phyloP scores from a whole-genome alignment of 352 stramenopile species.

The Aphanomyces astaci region DNA sequence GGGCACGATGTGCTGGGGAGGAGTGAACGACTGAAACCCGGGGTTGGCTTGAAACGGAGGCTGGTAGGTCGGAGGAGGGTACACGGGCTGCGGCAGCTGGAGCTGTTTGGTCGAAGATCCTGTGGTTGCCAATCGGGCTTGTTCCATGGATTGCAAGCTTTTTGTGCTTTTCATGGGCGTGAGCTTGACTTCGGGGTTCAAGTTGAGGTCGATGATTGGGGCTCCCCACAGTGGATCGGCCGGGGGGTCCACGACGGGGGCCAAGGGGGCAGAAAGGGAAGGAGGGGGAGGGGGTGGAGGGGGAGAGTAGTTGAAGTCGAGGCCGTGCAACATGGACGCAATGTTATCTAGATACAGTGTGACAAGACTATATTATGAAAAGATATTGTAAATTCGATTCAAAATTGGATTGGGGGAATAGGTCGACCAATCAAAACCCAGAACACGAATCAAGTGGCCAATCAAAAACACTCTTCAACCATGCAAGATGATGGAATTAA shows the following conservation, averaged over 20 bases:
- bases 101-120: conserved; percentile 48
- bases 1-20: conserved; percentile 32
- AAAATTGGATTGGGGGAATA: no score
- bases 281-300: conserved; percentile 29
- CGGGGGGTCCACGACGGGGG: conserved; percentile 27
- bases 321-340: conserved; percentile 60
- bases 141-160: conserved; percentile 61
- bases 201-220: conserved; percentile 65
- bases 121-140: conserved; percentile 48
- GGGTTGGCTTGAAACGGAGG: conserved; percentile 27
- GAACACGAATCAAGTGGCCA: no score
- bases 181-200: conserved; percentile 42
- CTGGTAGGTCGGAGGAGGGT: background rate
- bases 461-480: no score
- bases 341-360: conserved; percentile 37
- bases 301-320: conserved; percentile 54
- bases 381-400: no score
- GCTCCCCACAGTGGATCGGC: conserved; percentile 63
- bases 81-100: conserved; percentile 38
- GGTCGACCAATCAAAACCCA: no score
- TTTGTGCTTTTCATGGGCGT: conserved; percentile 30
- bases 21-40: conserved; percentile 26
- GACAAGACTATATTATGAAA: background rate
- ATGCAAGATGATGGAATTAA: no score
- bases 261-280: conserved; percentile 12